Evolutionary conservation across 805 yeast species (phyloP).

Genomic region (Debaryomyces castellii): DNA sequence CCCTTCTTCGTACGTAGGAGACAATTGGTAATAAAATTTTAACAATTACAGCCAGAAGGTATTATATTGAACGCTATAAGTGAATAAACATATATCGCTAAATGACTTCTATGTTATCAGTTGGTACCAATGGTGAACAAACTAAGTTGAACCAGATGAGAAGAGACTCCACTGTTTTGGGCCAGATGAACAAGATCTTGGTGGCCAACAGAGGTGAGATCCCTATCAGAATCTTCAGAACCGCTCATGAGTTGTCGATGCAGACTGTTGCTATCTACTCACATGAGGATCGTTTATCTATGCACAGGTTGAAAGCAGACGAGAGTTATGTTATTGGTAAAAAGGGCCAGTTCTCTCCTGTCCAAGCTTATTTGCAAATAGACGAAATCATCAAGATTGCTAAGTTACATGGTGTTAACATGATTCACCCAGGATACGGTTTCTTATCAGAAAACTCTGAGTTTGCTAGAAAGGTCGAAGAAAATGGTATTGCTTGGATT

Average conservation of each 20-base stretch:
- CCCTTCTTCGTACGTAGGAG: neutral
- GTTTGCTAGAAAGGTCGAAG: constrained; percentile 88
- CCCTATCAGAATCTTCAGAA: constrained; percentile 86
- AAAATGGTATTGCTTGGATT: constrained; percentile 90
- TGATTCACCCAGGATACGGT: constrained; percentile 48
- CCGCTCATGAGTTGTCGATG: constrained; percentile 97
- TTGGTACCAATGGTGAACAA: constrained; percentile 9
- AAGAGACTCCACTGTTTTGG: constrained; percentile 42
- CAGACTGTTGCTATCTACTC: constrained; percentile 96
- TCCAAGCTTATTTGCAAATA: constrained; percentile 91
- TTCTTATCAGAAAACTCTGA: constrained; percentile 89
- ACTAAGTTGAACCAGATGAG: constrained; percentile 39
- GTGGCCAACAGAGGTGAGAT: constrained; percentile 87
- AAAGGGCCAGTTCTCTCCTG: constrained; percentile 89
- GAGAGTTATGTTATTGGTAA: constrained; percentile 91
- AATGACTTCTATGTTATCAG: constrained; percentile 9
- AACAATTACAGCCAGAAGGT: neutral
- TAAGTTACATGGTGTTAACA: constrained; percentile 33
- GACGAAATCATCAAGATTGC: constrained; percentile 93
- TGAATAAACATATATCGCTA: neutral
- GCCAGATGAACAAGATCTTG: constrained; percentile 57
- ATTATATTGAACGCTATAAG: neutral
- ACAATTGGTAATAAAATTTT: neutral
- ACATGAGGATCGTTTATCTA: constrained; percentile 90
- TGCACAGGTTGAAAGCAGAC: constrained; percentile 94